Base-by-base conservation (phyloP, 1,284 basidiomycete species). In the Apiotrichum akiyoshidainum region DNA sequence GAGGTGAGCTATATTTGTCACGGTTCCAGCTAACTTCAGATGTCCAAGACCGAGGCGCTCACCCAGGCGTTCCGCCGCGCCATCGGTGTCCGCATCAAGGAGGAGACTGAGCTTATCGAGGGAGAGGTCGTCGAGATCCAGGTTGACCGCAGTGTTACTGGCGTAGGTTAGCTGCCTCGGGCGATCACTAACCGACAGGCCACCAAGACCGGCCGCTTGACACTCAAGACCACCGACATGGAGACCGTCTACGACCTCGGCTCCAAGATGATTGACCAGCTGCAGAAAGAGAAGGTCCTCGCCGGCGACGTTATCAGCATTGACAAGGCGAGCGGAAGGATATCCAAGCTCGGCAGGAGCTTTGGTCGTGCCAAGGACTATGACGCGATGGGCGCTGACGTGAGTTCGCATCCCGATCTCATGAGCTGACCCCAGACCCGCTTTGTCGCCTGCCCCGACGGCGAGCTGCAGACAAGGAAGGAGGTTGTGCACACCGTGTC, bases 191-290 rank as follows among this genome's bases (percentile, higher is more conserved):
- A 46, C 52, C 35, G 44, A 22, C 68, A 94, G 91, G 92, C 94
- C 0, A 97, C 94, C 16, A 99, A 98, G 81, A 98, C 95, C 0
- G 95, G 96, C 9, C 95, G 97, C 75, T 79, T 99, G 60, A 98
- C 95, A 0, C 89, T 99, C 72, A 99, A 99, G 80, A 97, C 93
- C 12, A 98, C 94, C 6, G 95, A 99, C 77, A 99, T 99, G 95
- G 95, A 99, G 81, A 99, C 95, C 16, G 91, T 99, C 45, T 99
- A 99, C 76, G 96, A 99, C 78, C 84, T 99, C 19, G 96, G 96
- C 11, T 93, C 88, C 59, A 99, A 99, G 83, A 99, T 99, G 96
- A 98, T 99, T 61, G 95, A 99, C 71, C 87, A 93, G 10, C 79
- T 99, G 44, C 89, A 92, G 52, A 96, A 95, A 78, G 94, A 99